Base-by-base conservation (phyloP, 352 stramenopile genomes). In the Thalassiosira tumida region DNA sequence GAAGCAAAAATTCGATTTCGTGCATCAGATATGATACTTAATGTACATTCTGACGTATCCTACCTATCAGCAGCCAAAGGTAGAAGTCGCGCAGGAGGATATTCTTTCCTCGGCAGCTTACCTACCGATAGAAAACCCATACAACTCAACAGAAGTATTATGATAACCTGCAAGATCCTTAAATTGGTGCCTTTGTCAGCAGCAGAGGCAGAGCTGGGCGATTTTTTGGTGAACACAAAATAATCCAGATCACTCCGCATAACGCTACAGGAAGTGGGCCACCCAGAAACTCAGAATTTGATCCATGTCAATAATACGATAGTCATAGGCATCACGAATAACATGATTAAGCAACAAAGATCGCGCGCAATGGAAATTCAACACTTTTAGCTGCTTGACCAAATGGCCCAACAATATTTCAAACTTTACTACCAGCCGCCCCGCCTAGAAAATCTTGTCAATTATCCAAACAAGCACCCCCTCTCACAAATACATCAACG, bases 11-110 rank as follows among this genome's bases (percentile, higher is more conserved):
- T 93, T n/a, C 75, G 54, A 31, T 96, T 85, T 59, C 2, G 54
- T 35, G 73, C 65, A 51, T 90, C 79, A 59, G 85, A 95, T 38
- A 96, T 96, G 93, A 43, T 79, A 24, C 59, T 37, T 35, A 35
- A 29, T 15, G 59, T 69, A 7, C 59, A 69, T 17, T 37, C 24
- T 17, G 51, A 93, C 83, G 62, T 81, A 13, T 72, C 67, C 5
- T 95, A 94, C 47, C 41, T 95, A 38, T 70, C 17, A 29, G 79
- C 75, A 41, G 10, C 70, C 29, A 90, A 90, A 50, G 75, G 76
- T 40, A 13, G 69, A 2, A 87, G 83, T 35, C 26, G 64, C 75
- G 80, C 43, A 74, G 80, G 70, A 26, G 81, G 89, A 21, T 80
- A 78, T 62, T 69, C 17, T 14, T 69, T 54, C 17, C 43, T 54